Percentiles rank a stretch among this genome's conserved stretches.
Evolutionary conservation across 2,329 filamentous ascomycete species (phyloP).

Genomic region (Trichoderma sp.): DNA sequence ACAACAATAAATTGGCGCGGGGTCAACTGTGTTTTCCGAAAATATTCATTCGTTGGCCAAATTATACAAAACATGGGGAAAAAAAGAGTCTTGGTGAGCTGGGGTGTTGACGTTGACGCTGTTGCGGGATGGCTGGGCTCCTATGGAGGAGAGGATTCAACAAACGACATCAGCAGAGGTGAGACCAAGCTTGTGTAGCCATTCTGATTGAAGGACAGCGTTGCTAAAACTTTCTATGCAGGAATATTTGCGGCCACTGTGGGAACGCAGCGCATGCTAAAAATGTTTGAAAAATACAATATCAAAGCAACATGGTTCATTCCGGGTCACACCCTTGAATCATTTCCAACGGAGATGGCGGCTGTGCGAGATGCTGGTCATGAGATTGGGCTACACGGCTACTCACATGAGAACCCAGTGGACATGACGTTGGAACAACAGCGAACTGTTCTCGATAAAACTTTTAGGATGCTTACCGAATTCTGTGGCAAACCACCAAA

Average conservation of each 20-base stretch:
- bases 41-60: too few relatives aligned
- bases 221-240: neutral
- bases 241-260: slow-evolving; percentile 3
- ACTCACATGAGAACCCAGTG: slow-evolving; percentile 10
- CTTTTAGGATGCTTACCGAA: neutral
- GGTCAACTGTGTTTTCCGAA: too few relatives aligned
- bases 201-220: neutral
- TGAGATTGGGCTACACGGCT: slow-evolving; percentile 12
- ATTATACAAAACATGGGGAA: neutral
- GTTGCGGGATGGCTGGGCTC: slow-evolving; percentile 2
- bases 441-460: slow-evolving; percentile 4
- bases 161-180: slow-evolving; percentile 6
- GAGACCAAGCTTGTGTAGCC: neutral
- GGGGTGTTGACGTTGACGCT: slow-evolving; percentile 1
- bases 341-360: slow-evolving; percentile 3
- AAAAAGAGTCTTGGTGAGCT: neutral
- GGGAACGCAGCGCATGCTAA: slow-evolving; percentile 9
- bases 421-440: slow-evolving; percentile 10
- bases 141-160: neutral
- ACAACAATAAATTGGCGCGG: too few relatives aligned
- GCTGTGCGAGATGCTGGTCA: slow-evolving; percentile 8
- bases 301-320: slow-evolving; percentile 17
- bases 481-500: slow-evolving; percentile 10
- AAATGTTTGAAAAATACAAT: slow-evolving; percentile 4
- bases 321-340: slow-evolving; percentile 9